Conservation (phyloP, 257 asterid genomes). For the Mitragyna speciosa region DNA sequence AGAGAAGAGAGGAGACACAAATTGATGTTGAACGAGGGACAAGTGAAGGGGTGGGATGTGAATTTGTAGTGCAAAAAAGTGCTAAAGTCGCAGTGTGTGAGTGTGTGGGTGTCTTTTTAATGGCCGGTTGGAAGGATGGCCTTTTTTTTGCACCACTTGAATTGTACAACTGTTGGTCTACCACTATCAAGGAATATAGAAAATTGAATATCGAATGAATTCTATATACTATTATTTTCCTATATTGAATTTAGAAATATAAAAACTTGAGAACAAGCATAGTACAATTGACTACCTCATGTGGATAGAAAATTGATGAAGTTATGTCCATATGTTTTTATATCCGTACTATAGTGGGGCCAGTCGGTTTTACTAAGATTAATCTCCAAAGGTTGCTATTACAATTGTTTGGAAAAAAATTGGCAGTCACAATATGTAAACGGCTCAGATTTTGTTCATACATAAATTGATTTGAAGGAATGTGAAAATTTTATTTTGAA, state of each 20-base stretch:
- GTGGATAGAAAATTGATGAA: slow-evolving; percentile 8
- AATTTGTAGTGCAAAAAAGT: slow-evolving; percentile 73
- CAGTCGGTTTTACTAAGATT: neutral
- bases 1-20: slow-evolving; percentile 25
- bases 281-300: neutral
- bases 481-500: neutral
- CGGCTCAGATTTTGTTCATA: neutral
- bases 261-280: neutral
- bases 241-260: neutral
- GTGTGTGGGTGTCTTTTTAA: slow-evolving; percentile 10
- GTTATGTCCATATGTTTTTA: slow-evolving; percentile 11
- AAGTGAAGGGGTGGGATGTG: slow-evolving; percentile 54
- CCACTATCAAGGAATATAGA: slow-evolving; percentile 23
- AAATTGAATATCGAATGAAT: slow-evolving; percentile 3
- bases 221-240: neutral
- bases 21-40: slow-evolving; percentile 49
- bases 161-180: slow-evolving; percentile 32
- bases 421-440: neutral
- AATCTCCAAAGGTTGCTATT: neutral
- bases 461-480: neutral
- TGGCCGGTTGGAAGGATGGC: slow-evolving; percentile 12
- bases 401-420: neutral
- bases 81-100: slow-evolving; percentile 26
- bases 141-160: slow-evolving; percentile 59
- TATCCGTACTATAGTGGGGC: neutral